Base-by-base conservation (phyloP, 805 yeast species). In the Candida krabiensis region DNA sequence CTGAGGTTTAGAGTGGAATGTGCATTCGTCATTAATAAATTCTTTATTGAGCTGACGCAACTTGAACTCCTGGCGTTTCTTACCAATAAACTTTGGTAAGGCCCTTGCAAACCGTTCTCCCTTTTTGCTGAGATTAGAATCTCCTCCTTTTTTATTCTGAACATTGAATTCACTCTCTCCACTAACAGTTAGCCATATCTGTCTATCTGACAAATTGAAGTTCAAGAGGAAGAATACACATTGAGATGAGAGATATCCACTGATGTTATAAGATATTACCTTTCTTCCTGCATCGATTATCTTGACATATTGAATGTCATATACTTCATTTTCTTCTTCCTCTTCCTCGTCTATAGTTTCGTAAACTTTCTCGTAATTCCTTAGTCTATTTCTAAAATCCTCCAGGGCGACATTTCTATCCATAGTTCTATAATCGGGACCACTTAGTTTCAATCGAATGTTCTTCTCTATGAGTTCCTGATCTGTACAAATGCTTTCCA, bases 351-450 rank as follows among this genome's bases (percentile, higher is more conserved):
- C 95, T 25, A 91, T 83, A 1, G 96, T 84, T 61, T 93, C 90
- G 62, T 91, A 91, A 1, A 91, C 96, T 58, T 73, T 77, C 58
- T 89, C 91, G 60, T 91, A 91, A 56, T 91, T 91, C 25, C 70
- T 64, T 44, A 91, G 71, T 41, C 99, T 74, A 35, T 83, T 83
- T 38, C 82, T 78, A 58, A 91, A 91, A 64, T 91, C 99, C 33
- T 69, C 71, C 17, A 91, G 60, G 0, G 98, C 96, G 11, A 73
- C 53, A 32, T 80, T 79, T 2, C 86, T 86, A 56, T 91, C 91
- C 87, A 89, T 88, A 34, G 81, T 74, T 42, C 74, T 74, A 65
- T 91, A 91, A 64, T 91, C 98, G 0, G 98, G 99, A 0, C 99
- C 99, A 21, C 85, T 77, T 37, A 91, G 70, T 64, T 91, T 91